phyloP scores from a whole-genome alignment of 2,329 filamentous ascomycete genomes.

The Lasiodiplodia hormozganensis region DNA sequence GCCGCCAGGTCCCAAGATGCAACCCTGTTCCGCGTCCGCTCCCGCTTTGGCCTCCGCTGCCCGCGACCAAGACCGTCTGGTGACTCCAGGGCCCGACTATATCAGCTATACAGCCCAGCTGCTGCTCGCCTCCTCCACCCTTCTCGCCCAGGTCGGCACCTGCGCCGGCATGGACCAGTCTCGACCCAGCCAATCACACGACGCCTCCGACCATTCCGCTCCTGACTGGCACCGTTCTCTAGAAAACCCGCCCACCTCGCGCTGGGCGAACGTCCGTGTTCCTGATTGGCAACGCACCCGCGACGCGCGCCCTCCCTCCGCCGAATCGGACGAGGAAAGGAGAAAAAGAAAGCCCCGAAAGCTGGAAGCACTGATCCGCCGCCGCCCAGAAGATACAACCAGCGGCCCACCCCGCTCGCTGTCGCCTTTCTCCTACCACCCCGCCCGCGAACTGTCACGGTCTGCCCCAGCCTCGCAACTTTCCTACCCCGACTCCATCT shows the following conservation, averaged over 20 bases:
- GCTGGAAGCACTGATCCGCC: slow-evolving; percentile 15
- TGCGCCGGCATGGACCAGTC: slow-evolving; percentile 26
- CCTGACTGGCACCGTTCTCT: slow-evolving; percentile 12
- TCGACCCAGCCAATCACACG: slow-evolving; percentile 16
- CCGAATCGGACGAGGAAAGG: neutral
- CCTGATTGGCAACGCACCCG: slow-evolving; percentile 8
- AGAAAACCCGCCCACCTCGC: slow-evolving; percentile 9
- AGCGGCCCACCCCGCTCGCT: neutral
- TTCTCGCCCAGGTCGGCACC: slow-evolving; percentile 26
- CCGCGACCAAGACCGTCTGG: slow-evolving; percentile 1
- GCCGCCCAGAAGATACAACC: neutral
- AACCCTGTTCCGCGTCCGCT: slow-evolving; percentile 28
- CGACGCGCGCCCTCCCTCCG: neutral
- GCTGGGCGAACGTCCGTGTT: slow-evolving; percentile 17
- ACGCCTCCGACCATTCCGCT: neutral
- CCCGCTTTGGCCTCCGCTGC: slow-evolving; percentile 7
- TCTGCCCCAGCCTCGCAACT: slow-evolving; percentile 22
- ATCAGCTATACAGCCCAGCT: slow-evolving; percentile 30
- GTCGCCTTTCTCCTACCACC: neutral
- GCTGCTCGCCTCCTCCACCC: slow-evolving; percentile 24
- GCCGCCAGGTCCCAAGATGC: slow-evolving; percentile 27
- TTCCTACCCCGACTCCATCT: slow-evolving; percentile 7
- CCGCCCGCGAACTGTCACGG: neutral
- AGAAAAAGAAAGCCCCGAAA: slow-evolving; percentile 4
- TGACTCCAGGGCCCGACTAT: slow-evolving; percentile 22